Evolutionary conservation across 1,284 basidiomycete species (phyloP).

Genomic region (Fistulinella cinereoalba): DNA sequence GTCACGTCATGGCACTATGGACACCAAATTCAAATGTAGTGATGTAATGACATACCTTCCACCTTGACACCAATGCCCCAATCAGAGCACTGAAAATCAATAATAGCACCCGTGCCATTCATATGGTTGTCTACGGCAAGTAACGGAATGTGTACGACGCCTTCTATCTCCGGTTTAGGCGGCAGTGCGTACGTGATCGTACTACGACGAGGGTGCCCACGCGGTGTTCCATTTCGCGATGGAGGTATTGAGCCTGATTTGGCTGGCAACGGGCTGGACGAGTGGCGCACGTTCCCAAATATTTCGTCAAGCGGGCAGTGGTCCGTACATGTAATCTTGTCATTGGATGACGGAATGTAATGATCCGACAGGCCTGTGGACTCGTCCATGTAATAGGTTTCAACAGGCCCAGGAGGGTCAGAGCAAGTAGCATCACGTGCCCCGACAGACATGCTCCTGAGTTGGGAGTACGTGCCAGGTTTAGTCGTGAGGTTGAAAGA

Average conservation of each 20-base stretch:
- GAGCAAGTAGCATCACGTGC: background rate
- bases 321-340: conserved; percentile 29
- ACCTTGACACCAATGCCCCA: conserved; percentile 25
- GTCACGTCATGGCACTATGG: background rate
- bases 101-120: conserved; percentile 18
- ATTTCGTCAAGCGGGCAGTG: conserved; percentile 29
- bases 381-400: background rate
- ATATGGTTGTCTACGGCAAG: conserved; percentile 25
- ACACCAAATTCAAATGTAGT: background rate
- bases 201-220: background rate
- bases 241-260: background rate
- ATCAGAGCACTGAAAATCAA: conserved; percentile 24
- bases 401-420: background rate
- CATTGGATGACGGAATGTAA: conserved; percentile 29
- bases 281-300: conserved; percentile 12
- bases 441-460: background rate
- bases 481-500: background rate
- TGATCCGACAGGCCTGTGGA: conserved; percentile 14
- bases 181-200: conserved; percentile 19
- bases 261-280: background rate
- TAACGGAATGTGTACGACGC: conserved; percentile 22
- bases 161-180: conserved; percentile 22
- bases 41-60: conserved; percentile 13
- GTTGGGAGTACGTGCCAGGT: background rate
- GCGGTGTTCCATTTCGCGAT: conserved; percentile 4